Conservation (phyloP, 1,284 basidiomycete species). For the Ustilago cynodontis region DNA sequence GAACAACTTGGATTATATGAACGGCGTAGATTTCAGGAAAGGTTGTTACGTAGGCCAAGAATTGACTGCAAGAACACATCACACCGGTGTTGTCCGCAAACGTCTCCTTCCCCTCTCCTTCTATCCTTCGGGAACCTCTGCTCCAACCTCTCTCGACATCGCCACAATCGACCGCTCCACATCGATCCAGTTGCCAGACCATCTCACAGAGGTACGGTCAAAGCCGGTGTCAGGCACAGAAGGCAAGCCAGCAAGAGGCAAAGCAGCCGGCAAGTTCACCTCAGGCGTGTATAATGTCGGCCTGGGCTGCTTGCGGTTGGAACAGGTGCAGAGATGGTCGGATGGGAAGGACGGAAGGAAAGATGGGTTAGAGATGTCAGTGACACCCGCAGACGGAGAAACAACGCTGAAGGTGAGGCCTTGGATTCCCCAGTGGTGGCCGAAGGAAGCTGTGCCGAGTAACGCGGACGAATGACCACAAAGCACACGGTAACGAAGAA, state of each 20-base stretch:
- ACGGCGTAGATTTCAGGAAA: slow-evolving; percentile 95
- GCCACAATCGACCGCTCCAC: slow-evolving; percentile 7
- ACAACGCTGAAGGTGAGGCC: slow-evolving; percentile 46
- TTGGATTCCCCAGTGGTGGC: slow-evolving; percentile 60
- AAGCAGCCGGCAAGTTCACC: slow-evolving; percentile 63
- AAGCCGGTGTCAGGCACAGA: slow-evolving; percentile 4
- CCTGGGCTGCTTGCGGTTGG: slow-evolving; percentile 57
- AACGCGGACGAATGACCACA: not conserved
- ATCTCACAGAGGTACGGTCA: slow-evolving; percentile 48
- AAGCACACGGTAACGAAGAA: not conserved
- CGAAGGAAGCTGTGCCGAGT: slow-evolving; percentile 17
- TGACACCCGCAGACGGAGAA: slow-evolving; percentile 25
- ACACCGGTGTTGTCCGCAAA: slow-evolving; percentile 92
- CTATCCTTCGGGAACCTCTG: slow-evolving; percentile 19
- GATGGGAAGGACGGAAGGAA: slow-evolving; percentile 4
- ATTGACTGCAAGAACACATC: slow-evolving; percentile 94
- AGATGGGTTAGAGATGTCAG: slow-evolving; percentile 38
- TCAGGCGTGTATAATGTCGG: slow-evolving; percentile 61
- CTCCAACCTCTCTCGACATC: slow-evolving; percentile 11
- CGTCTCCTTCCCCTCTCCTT: slow-evolving; percentile 82
- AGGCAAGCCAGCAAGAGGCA: slow-evolving; percentile 34
- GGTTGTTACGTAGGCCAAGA: slow-evolving; percentile 99
- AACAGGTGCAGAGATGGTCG: slow-evolving; percentile 56
- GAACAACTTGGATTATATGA: slow-evolving; percentile 92
- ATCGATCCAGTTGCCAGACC: slow-evolving; percentile 9